Base-by-base conservation (phyloP, 2,329 filamentous ascomycete species). In the Colletotrichum orchidophilum region DNA sequence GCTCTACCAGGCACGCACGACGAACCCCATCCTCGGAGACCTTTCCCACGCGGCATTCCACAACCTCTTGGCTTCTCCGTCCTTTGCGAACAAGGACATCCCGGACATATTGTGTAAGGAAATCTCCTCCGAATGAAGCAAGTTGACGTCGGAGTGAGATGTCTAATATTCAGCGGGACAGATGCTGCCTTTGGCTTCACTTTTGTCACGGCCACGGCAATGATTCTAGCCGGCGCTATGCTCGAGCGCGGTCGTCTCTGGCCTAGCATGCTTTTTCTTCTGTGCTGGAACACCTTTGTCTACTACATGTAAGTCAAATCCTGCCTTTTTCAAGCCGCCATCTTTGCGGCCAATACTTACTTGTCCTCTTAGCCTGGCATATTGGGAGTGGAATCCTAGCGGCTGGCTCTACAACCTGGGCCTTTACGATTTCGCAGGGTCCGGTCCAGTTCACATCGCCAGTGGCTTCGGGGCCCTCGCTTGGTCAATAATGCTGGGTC, bases 331-430 rank as follows among this genome's bases (percentile, higher is more conserved):
- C 3, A 3, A 4, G 39, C 18, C n/a, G 8, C 9, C 18, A 8
- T n/a, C 6, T 46, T 2, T 46, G 18, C 18, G 7, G 18, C 18
- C 11, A 21, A 55, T 33, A 53, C 73, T 70, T 27, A 67, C 29
- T 29, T 46, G 39, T 33, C 11, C 12, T 3, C n/a, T 5, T 18
- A 77, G 87, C 0, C 86, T 92, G 42, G 90, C 90, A 0, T 90
- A 87, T 80, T 92, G 90, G 89, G 90, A 89, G 4, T 92, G 90
- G 90, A 92, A 92, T 75, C 76, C 85, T n/a, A 87, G 86, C 63
- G 90, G 90, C 12, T 92, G 90, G 90, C 81, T 92, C 0, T 91
- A 83, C 78, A 87, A 90, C 26, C 84, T 92, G 2, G 86, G 87
- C 1, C 84, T 87, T 0, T 84, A 88, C 71, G 89, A 91, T 76